Conservation (phyloP, 2,329 filamentous ascomycete species). For the Colletotrichum limetticola region DNA sequence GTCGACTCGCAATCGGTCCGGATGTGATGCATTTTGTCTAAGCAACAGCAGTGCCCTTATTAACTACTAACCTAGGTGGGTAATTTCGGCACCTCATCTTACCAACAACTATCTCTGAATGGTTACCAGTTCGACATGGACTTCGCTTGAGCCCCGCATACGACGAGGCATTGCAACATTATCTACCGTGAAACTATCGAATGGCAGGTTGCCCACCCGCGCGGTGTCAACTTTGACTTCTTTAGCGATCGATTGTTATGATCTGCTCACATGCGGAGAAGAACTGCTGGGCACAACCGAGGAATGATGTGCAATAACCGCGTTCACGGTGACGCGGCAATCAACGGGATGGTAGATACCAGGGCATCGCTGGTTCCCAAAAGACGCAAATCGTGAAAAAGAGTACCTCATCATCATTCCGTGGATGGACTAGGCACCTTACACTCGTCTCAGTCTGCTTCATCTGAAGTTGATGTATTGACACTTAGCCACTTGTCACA, state of each 20-base stretch:
- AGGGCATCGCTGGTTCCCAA: background rate
- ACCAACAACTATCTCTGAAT: background rate
- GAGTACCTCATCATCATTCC: background rate
- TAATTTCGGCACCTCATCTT: background rate
- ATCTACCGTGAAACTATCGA: background rate
- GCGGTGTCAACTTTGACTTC: background rate
- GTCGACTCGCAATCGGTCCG: no score
- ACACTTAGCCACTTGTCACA: conserved; percentile 26
- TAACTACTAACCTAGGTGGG: background rate
- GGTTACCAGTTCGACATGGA: background rate
- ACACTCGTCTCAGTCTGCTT: conserved; percentile 28
- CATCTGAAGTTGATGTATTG: conserved; percentile 20
- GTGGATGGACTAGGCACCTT: background rate
- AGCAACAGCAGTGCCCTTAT: background rate
- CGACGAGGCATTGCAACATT: background rate
- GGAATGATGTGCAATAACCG: no score
- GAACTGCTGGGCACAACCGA: background rate
- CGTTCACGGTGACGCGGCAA: background rate
- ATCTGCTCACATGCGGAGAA: conserved; percentile 4
- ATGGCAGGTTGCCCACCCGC: no score
- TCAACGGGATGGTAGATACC: background rate
- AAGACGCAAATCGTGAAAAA: no score
- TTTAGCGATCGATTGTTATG: background rate
- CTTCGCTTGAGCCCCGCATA: background rate
- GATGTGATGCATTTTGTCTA: no score